Conservation (phyloP, 306 rosid species). For the Sicyos baderoa region DNA sequence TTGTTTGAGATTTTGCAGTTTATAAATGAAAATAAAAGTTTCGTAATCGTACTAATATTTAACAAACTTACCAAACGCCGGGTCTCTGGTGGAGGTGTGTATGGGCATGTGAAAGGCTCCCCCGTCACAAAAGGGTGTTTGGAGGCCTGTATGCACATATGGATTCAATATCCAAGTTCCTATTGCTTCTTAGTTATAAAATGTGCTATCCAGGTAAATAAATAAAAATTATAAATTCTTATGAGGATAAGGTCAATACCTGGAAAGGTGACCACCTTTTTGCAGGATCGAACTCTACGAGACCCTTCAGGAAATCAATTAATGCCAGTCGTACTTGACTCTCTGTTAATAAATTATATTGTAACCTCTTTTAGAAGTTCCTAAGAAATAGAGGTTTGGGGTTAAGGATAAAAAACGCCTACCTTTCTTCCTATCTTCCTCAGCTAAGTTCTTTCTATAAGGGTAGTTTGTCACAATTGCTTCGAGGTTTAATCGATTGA, state of each 20-base stretch:
- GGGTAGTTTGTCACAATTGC: conserved; percentile 83
- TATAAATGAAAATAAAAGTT: neutral
- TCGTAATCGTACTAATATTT: conserved; percentile 14
- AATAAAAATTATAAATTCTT: conserved; percentile 2
- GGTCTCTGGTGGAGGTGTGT: conserved; percentile 74
- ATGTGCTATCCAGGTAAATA: conserved; percentile 23
- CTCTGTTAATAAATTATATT: conserved; percentile 49
- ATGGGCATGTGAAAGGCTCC: conserved; percentile 88
- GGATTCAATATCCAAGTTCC: conserved; percentile 30
- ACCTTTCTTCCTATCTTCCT: conserved; percentile 86
- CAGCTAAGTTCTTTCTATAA: conserved; percentile 71
- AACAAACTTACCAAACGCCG: conserved; percentile 69
- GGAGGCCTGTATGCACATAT: conserved; percentile 66
- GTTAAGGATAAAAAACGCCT: conserved; percentile 23
- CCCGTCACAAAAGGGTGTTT: conserved; percentile 98
- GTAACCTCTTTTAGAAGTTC: conserved; percentile 28
- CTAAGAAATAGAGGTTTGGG: conserved; percentile 8
- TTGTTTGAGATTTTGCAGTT: neutral
- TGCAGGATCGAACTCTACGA: conserved; percentile 91
- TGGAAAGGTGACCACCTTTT: conserved; percentile 98
- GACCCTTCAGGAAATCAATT: conserved; percentile 89
- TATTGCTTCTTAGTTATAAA: conserved; percentile 22
- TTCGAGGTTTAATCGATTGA: conserved; percentile 80
- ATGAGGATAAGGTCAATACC: conserved; percentile 36
- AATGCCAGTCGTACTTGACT: conserved; percentile 78